These are phyloP conservation scores for Wallacemonas collosoma DNA, from an alignment of 208 protist genomes.

Conservation along the genomic window DNA sequence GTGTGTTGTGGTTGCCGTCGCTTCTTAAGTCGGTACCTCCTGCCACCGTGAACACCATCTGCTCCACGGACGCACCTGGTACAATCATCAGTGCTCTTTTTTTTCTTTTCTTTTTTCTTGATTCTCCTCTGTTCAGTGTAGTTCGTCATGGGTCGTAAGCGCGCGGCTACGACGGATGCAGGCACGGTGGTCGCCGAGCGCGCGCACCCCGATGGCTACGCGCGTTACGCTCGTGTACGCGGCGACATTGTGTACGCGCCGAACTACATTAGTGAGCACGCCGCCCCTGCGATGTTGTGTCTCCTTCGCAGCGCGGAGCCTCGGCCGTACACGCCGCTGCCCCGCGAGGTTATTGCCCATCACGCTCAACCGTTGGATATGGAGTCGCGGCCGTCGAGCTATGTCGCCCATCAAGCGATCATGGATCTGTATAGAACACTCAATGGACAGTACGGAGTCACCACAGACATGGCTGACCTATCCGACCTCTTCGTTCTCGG, in stretches of 20 bases:
- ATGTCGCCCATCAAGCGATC: conserved; percentile 70
- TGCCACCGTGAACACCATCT: too few relatives aligned
- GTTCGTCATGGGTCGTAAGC: too few relatives aligned
- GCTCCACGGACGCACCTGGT: too few relatives aligned
- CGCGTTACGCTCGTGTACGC: conserved; percentile 18
- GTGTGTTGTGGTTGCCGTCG: too few relatives aligned
- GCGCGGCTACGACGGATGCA: too few relatives aligned
- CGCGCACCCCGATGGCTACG: conserved; percentile 2
- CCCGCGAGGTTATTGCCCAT: conserved; percentile 39
- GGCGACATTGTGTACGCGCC: background rate
- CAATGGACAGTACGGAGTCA: conserved; percentile 65
- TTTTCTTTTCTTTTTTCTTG: background rate
- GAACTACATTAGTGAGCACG: conserved; percentile 68
- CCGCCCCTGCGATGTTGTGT: conserved; percentile 63
- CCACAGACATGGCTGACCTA: conserved; percentile 23
- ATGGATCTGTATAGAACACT: conserved; percentile 78
- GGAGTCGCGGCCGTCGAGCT: conserved; percentile 52
- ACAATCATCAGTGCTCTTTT: background rate
- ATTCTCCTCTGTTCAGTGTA: background rate
- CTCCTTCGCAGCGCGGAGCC: conserved; percentile 57
- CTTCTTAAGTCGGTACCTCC: too few relatives aligned
- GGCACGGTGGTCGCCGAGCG: background rate
- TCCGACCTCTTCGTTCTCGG: background rate
- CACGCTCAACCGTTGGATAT: conserved; percentile 61
- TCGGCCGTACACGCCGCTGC: conserved; percentile 62